Evolutionary conservation across 768 basidiomycete genomes (phyloP), one percentile per base, ranked within the genome.

Genomic region (Naganishia vishniacii): DNA sequence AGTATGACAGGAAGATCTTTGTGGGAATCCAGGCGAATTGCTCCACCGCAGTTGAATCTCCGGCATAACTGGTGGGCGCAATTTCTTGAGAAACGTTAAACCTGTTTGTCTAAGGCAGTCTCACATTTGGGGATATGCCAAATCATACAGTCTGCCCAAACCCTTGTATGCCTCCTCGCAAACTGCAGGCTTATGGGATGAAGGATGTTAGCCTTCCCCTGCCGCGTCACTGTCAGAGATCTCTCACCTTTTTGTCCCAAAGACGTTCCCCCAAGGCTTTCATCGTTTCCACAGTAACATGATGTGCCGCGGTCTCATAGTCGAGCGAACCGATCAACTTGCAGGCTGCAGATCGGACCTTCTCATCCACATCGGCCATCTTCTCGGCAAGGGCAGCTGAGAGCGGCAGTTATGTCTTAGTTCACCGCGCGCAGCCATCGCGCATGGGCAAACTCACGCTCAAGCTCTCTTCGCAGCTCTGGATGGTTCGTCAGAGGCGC

Each of bases 11-110:
- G 9, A 93, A 79, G 31, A 98, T 80, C 42, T 82, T 80, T 28
- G 86, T 81, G 0, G 95, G 92, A 66, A 99, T 97, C 95, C 95
- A 99, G 0, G 84, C 85, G 71, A 98, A 97, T 48, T 93, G 88
- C 16, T 79, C 71, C 31, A 86, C 81, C 1, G 91, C 91, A 0
- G 83, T 80, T 1, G 82, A 77, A 60, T 91, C 89, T 42, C 85
- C 84, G 65, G 85, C 86, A 74, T 94, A 91, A 67, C 94, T 98
- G 64, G 34, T 37, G n/a, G n/a, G n/a, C n/a, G n/a, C n/a, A n/a
- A n/a, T n/a, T n/a, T n/a, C n/a, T 16, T 51, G 3, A 28, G 37
- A 16, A 31, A 18, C 31, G 4, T 31, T 20, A 31, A 28, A 51
- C 20, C 31, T 13, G 31, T 51, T 18, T 20, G 31, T 40, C 37